Evolutionary conservation across 2,329 filamentous ascomycete species (phyloP).

Genomic region (Rhynchosporium secalis): DNA sequence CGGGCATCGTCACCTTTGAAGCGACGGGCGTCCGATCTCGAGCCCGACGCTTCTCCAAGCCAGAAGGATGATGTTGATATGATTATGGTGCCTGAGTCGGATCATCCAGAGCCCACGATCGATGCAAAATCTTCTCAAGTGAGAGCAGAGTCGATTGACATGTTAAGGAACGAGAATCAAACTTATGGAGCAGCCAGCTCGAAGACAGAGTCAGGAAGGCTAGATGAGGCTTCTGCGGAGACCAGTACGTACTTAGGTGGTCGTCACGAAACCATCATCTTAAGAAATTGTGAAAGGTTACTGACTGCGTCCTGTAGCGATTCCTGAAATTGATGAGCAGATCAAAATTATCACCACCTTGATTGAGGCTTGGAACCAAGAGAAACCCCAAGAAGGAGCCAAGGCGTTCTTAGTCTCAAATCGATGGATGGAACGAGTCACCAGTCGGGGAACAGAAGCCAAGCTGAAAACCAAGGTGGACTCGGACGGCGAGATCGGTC

Average conservation of each 20-base stretch:
- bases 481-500: slow-evolving; percentile 62
- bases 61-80: slow-evolving; percentile 41
- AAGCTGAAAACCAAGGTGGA: slow-evolving; percentile 60
- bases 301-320: slow-evolving; percentile 26
- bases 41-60: slow-evolving; percentile 32
- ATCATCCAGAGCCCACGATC: slow-evolving; percentile 19
- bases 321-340: slow-evolving; percentile 64
- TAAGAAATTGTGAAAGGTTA: neutral
- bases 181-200: slow-evolving; percentile 10
- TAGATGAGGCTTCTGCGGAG: slow-evolving; percentile 13
- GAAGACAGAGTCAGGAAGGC: neutral
- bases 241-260: slow-evolving; percentile 10
- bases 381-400: slow-evolving; percentile 66
- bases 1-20: slow-evolving; percentile 66
- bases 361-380: slow-evolving; percentile 48
- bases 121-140: slow-evolving; percentile 12
- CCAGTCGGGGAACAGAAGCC: slow-evolving; percentile 62
- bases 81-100: slow-evolving; percentile 30
- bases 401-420: slow-evolving; percentile 76
- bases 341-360: slow-evolving; percentile 70
- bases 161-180: slow-evolving; percentile 26
- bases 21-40: slow-evolving; percentile 52
- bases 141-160: slow-evolving; percentile 33
- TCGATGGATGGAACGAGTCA: slow-evolving; percentile 74
- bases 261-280: neutral